Base-by-base conservation (phyloP, 2,329 filamentous ascomycete species). In the Pseudogymnoascus pannorum region DNA sequence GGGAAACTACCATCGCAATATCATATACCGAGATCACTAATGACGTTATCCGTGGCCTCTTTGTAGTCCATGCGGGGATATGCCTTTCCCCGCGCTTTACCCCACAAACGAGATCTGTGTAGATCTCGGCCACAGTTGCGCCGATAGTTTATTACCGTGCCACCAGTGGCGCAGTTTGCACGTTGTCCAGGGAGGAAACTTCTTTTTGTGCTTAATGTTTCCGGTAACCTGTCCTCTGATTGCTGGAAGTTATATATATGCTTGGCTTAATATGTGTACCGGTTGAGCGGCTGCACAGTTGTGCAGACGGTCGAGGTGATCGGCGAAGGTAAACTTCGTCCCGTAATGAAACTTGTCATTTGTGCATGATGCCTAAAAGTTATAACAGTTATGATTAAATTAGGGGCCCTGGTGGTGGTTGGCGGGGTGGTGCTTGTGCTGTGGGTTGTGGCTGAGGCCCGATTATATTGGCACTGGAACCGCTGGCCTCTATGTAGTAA, bases 181-280 rank as follows among this genome's bases (percentile, higher is more conserved):
- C 24, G 11, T 18, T 14, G 14, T 16, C 44, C 22, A 7, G 42
- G 24, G 44, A 51, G 24, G 44, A 51, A 51, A 11, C 14, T 18
- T 51, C 44, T 29, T 48, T 18, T 51, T 11, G 44, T 16, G 44
- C 22, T 29, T 51, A 29, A 18, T 51, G 18, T 29, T 3, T 16
- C 4, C 12, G 3, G 11, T 29, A 6, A n/a, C 2, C 14, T 16
- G 16, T 18, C 44, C n/a, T 51, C 44, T 29, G 24, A 51, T 29
- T 29, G 44, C 44, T 29, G 44, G 44, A 51, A 51, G 44, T 51
- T 51, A n/a, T 31, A 51, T 29, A 48, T 51, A 51, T 29, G n/a
- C 44, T 18, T 51, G 24, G 5, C 7, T 51, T 29, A 4, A 24
- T 29, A 29, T 9, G n/a, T 51, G 44, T n/a, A 51, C 3, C 44